Percentiles rank a stretch among this genome's conserved stretches.
Evolutionary conservation across 345 rosid genomes (phyloP).

Genomic region (Camelina hispida): DNA sequence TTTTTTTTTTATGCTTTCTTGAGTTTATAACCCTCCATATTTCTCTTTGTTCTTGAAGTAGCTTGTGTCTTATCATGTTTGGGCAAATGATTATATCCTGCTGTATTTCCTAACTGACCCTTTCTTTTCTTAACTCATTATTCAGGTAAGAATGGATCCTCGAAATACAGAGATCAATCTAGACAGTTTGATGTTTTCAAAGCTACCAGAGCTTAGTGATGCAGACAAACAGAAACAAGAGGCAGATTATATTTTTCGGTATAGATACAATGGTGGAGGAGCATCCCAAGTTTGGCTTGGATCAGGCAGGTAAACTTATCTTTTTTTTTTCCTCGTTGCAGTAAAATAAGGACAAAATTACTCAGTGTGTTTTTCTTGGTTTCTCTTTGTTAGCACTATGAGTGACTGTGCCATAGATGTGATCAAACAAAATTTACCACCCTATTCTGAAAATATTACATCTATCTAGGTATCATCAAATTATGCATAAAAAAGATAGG

Average conservation of each 20-base stretch:
- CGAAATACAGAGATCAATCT: conserved; percentile 77
- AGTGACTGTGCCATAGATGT: no score
- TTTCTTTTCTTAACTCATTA: conserved; percentile 30
- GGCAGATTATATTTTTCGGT: conserved; percentile 90
- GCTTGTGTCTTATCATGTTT: conserved; percentile 18
- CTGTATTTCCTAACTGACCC: conserved; percentile 16
- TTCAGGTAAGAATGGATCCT: conserved; percentile 96
- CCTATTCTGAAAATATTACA: no score
- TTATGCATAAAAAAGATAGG: no score
- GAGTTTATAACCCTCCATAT: conserved; percentile 19
- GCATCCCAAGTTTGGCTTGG: conserved; percentile 99
- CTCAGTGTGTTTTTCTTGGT: no score
- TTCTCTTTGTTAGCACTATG: no score
- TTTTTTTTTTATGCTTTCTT: not conserved
- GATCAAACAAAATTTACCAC: no score
- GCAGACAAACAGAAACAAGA: conserved; percentile 92
- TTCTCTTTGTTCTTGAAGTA: conserved; percentile 19
- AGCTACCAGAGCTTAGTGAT: conserved; percentile 62
- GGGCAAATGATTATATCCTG: not conserved
- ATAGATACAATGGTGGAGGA: conserved; percentile 97
- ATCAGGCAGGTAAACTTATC: conserved; percentile 75
- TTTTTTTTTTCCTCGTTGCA: not conserved
- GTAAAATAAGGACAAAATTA: conserved; percentile 26
- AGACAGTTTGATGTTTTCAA: conserved; percentile 68
- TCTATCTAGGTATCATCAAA: no score